Base-by-base conservation (phyloP, 2,329 filamentous ascomycete species). In the Pyrenochaeta sp. region DNA sequence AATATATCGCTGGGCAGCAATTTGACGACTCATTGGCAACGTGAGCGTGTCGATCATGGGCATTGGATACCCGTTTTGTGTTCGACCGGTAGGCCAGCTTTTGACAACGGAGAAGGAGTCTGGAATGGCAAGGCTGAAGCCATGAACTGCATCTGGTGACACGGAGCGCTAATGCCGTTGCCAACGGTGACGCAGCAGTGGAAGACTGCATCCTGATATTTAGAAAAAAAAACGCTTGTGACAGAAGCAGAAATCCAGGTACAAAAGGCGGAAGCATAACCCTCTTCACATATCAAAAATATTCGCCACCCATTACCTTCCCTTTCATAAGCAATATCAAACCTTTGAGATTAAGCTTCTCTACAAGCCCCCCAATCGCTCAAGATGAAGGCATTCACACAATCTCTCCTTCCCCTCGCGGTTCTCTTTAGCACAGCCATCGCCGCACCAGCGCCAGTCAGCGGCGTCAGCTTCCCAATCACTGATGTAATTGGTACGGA, bases 391-490 rank as follows among this genome's bases (percentile, higher is more conserved):
- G 48, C 58, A 20, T 49, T 47, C 49, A 41, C 49, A n/a, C 53
- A 54, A 17, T 56, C 61, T 10, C 45, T 67, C 15, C 49, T 67
- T 21, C 58, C 64, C 11, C 35, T 68, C 15, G 52, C 60, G 20
- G 54, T 57, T 9, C 48, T 69, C 20, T 36, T 62, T 18, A 37
- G 58, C 33, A 53, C 56, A 4, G 39, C 57, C 9, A 40, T 68
- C 12, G 50, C 67, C 20, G 60, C 51, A 15, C 61, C 63, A 47
- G 55, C 63, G 23, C 57, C 63, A 31, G 27, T 59, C 10, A 45
- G 55, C 17, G 62, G 58, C 2, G 51, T 54, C 47, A 66, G 61
- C 59, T 68, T 71, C 47, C 64, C 65, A 9, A 62, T 70, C 21
- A 69, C 66, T 12, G 66, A 69, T 36, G 48, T 70, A 31, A 35